These are phyloP conservation scores for Clitopilus passeckerianus DNA, from an alignment of 768 basidiomycete genomes.

Conservation along the genomic window DNA sequence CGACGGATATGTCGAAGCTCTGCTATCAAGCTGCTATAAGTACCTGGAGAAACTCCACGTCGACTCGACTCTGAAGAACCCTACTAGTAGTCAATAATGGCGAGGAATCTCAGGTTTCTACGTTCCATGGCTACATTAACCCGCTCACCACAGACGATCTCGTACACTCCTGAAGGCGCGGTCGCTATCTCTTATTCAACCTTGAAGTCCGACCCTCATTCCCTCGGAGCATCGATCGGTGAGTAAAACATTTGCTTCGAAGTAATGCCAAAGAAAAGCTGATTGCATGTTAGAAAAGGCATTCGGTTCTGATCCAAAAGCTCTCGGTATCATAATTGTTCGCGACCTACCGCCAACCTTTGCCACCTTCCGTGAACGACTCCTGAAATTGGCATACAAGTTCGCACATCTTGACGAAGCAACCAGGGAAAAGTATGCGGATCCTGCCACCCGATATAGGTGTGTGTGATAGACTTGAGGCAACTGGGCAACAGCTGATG, in stretches of 20 bases:
- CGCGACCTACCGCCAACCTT: slow-evolving; percentile 76
- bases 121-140: slow-evolving; percentile 12
- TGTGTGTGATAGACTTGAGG: slow-evolving; percentile 21
- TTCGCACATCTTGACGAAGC: slow-evolving; percentile 71
- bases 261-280: slow-evolving; percentile 1
- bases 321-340: slow-evolving; percentile 78
- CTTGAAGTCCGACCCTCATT: slow-evolving; percentile 47
- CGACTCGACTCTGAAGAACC: background rate
- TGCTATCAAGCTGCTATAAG: background rate
- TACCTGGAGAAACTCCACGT: slow-evolving; percentile 1
- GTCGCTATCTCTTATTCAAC: slow-evolving; percentile 61
- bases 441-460: slow-evolving; percentile 74
- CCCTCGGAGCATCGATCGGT: slow-evolving; percentile 62
- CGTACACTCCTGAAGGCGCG: slow-evolving; percentile 40
- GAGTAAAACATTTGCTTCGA: slow-evolving; percentile 8
- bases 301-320: slow-evolving; percentile 74
- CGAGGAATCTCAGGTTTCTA: slow-evolving; percentile 11
- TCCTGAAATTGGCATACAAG: slow-evolving; percentile 70
- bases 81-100: slow-evolving; percentile 9
- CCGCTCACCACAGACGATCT: slow-evolving; percentile 17
- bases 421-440: slow-evolving; percentile 68
- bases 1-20: background rate
- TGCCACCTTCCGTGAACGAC: slow-evolving; percentile 52
- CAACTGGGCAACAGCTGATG: too few species aligned
- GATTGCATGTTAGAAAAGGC: slow-evolving; percentile 52